Base-by-base conservation (phyloP, 306 rosid genomes). In the Trifolium pratense region DNA sequence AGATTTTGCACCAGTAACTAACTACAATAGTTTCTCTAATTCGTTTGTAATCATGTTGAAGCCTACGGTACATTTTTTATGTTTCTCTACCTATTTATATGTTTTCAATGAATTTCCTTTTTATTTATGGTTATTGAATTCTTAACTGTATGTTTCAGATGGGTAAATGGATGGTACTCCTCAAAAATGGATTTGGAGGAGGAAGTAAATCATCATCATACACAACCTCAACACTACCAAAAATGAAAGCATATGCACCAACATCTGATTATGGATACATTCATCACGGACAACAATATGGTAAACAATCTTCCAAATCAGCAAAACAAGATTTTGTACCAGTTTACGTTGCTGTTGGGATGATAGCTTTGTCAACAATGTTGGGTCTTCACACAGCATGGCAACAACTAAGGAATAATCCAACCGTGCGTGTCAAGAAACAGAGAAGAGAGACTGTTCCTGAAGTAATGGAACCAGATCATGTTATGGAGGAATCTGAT, bases 391-490 rank as follows among this genome's bases (percentile, higher is more conserved):
- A 82, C 90, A 85, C 98, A 4, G 96, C 88, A 29, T 86, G 78
- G 90, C 96, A 85, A 20, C 94, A 91, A 3, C 86, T 93, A 39
- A 58, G 80, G 64, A 61, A 88, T 14, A 60, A 81, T 13, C 98
- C 97, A 0, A 59, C 75, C 0, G 98, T 93, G 74, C 66, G 59
- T 7, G 97, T 93, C 53, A 86, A 74, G 81, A 93, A 91, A 85
- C 51, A 68, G 34, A 77, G 96, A 68, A 78, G 97, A 66, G 94
- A 89, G 89, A 89, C 86, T 13, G 56, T 93, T 9, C 91, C 97
- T 14, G 98, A 93, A 84, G 97, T 93, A 80, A 89, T 81, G 52
- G 98, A 91, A 69, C 98, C 98, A 0, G 92, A 89, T 1, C 88
- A 72, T 26, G 96, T 93, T 69, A 74, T 63, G 9, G 92, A 76